These are phyloP conservation scores for Pseudogymnoascus sp. DNA, from an alignment of 2,329 filamentous ascomycete species.

Conservation along the genomic window DNA sequence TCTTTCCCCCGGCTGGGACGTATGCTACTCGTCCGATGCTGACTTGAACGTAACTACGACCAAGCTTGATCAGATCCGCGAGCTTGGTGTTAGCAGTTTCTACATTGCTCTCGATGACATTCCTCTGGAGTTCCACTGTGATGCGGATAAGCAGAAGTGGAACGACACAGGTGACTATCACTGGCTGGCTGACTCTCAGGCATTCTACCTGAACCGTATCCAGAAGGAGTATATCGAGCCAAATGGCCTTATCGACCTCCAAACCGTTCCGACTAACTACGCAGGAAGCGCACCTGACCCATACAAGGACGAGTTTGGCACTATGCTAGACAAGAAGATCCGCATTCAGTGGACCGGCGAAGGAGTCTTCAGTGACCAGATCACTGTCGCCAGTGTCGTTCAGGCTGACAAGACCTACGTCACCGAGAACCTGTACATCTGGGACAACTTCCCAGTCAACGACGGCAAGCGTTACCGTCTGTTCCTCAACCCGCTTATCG, in stretches of 20 bases:
- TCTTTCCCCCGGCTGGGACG: conserved; percentile 18
- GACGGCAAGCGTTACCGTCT: conserved; percentile 20
- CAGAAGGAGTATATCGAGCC: conserved; percentile 19
- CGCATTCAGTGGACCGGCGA: conserved; percentile 24
- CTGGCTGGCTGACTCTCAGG: conserved; percentile 21
- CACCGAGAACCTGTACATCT: conserved; percentile 22
- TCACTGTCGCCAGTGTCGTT: conserved; percentile 19
- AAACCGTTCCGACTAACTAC: conserved; percentile 22
- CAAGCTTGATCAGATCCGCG: conserved; percentile 20
- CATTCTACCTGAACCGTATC: conserved; percentile 20
- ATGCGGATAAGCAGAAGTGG: conserved; percentile 21
- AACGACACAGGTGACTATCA: conserved; percentile 12
- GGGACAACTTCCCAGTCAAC: conserved; percentile 25
- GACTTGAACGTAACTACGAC: conserved; percentile 20
- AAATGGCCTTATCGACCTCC: conserved; percentile 17
- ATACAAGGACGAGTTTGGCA: conserved; percentile 21
- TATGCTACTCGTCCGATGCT: conserved; percentile 20
- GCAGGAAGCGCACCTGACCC: conserved; percentile 19
- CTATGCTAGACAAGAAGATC: conserved; percentile 22
- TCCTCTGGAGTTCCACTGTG: conserved; percentile 18
- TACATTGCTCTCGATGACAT: conserved; percentile 22
- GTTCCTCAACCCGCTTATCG: conserved; percentile 23
- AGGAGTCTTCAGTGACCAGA: conserved; percentile 21
- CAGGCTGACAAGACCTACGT: conserved; percentile 18
- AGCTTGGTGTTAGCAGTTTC: conserved; percentile 20